Evolutionary conservation across 2,329 filamentous ascomycete genomes (phyloP), one percentile per base, ranked within the genome.

Genomic region (Raffaelea ambrosiae): DNA sequence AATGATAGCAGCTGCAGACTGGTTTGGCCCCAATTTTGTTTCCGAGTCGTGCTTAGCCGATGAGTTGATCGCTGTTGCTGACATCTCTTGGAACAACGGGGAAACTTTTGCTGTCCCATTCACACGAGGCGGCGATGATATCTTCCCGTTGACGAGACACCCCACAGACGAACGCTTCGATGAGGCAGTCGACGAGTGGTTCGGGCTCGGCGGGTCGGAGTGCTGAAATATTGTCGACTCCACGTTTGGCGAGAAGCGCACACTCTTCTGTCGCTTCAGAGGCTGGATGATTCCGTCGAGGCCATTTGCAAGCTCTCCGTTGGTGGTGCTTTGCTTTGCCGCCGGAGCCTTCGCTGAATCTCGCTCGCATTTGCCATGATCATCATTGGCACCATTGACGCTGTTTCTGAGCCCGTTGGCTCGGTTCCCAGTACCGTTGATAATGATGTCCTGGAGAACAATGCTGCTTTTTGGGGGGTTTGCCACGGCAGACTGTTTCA

Each of bases 211-310:
- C 11, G 76, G 74, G 36, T 79, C 76, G 0, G 63, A 64, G 19
- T 68, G 61, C 40, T 72, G 58, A 52, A 82, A 82, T 1, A 81
- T 81, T 2, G 79, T 77, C 9, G 81, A 80, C 57, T 84, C 76
- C 1, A 86, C 77, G 14, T 72, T 75, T 1, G 83, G 76, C 3
- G 84, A 85, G 57, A 88, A 88, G 9, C 82, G 77, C 2, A 88
- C 84, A 47, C 76, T 83, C 65, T 87, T 88, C 38, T 65, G 66
- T 33, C 70, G 66, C 56, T 71, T 75, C 7, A 58, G 22, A 4
- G 58, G 53, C 23, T 46, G 39, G 2, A 14, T 42, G 7, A 44
- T 16, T 13, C 16, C 35, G 16, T 38, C 18, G 8, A 9, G 13
- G 14, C 35, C 35, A 38, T 38, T 38, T 19, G 16, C 26, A 9